Evolutionary conservation across 306 rosid species (phyloP), one percentile per base, ranked within the genome.

Genomic region (Cicer yamashitae): DNA sequence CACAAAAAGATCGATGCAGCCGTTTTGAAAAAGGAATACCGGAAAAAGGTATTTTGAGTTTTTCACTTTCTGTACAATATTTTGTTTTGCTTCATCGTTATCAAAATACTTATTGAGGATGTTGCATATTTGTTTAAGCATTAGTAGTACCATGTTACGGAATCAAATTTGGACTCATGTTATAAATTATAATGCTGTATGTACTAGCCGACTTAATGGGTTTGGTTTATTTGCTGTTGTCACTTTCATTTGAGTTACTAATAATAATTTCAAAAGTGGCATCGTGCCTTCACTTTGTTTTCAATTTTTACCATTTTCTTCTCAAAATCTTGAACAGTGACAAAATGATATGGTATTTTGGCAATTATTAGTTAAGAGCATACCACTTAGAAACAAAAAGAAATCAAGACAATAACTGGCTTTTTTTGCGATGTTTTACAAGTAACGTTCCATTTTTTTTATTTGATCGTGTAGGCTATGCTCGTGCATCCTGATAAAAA

Each of bases 401-500:
- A 67, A 39, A 71, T 46, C 37, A 58, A 7, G 7, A 17, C 8
- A 22, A 20, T 9, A 17, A 7, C 20, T 3, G 15, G 43, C 48
- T 40, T 46, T 67, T 40, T 1, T 46, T 1, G 61, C 38, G 41
- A 79, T 75, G 15, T 68, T 52, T 61, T 67, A 3, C 12, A 4
- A 22, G 64, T 53, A 56, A 48, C 54, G 18, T 77, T 64, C 30
- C 9, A 44, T 77, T 59, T 52, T 57, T 38, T 59, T 43, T 34
- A 46, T 56, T 38, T 41, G 3, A 53, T 79, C 44, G 52, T 58
- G 82, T 56, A 94, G 99, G 99, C 99, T 79, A 91, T 92, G 96
- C 96, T 96, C 13, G 98, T 96, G 77, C 99, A 96, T 84, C 99
- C 99, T 73, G 99, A 96, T 82, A 92, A 92, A 86, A 96, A 96